A percentile compares a stretch with the other conserved stretches of the same genome.
Conservation (phyloP, 176 grass and related monocot genomes). For the Oryza punctata region DNA sequence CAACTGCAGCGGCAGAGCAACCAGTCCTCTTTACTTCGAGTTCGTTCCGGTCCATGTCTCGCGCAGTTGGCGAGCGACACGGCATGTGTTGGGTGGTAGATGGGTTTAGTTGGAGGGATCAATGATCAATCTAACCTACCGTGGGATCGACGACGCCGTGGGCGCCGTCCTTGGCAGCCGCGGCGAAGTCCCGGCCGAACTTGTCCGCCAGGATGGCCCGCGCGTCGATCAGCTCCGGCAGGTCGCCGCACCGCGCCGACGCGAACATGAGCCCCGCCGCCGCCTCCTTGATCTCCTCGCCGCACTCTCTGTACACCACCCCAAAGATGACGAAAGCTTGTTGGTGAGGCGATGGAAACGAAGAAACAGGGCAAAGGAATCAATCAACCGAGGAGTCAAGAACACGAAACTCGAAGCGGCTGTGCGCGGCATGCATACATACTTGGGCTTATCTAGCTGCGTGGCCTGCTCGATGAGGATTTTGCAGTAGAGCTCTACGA, state of each 20-base stretch:
- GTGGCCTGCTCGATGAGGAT: slow-evolving; percentile 32
- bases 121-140: slow-evolving; percentile 35
- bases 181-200: slow-evolving; percentile 53
- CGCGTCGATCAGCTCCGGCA: slow-evolving; percentile 61
- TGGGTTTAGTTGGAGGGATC: slow-evolving; percentile 34
- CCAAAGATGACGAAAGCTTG: neutral
- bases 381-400: neutral
- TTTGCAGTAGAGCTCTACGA: slow-evolving; percentile 54
- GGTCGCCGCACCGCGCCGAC: slow-evolving; percentile 48
- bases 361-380: neutral
- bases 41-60: neutral
- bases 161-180: slow-evolving; percentile 45
- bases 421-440: neutral
- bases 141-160: slow-evolving; percentile 38
- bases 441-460: slow-evolving; percentile 52
- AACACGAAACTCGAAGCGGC: too few species aligned
- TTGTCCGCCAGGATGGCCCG: slow-evolving; percentile 53
- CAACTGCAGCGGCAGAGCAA: slow-evolving; percentile 44
- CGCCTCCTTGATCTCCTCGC: slow-evolving; percentile 50
- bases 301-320: slow-evolving; percentile 41
- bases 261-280: slow-evolving; percentile 54
- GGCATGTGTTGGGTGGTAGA: slow-evolving; percentile 15
- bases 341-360: neutral
- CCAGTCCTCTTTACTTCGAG: neutral
- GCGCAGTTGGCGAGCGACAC: slow-evolving; percentile 16